Evolutionary conservation across 352 stramenopile genomes (phyloP).

Genomic region (Phytophthora pini): DNA sequence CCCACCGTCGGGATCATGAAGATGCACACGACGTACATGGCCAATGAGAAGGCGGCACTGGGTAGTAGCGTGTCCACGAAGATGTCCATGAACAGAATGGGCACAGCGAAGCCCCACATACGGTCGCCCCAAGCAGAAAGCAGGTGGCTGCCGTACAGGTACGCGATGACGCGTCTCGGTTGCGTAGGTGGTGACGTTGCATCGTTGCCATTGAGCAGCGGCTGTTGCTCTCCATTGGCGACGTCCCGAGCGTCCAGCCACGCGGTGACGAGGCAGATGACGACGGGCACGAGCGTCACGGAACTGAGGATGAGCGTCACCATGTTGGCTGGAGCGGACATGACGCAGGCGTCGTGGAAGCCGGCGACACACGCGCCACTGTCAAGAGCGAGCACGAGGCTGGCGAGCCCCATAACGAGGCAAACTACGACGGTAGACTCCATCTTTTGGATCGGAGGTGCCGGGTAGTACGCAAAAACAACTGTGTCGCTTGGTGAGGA

Average conservation of each 20-base stretch:
- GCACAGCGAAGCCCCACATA: conserved; percentile 85
- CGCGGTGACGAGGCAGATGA: conserved; percentile 12
- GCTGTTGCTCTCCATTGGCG: conserved; percentile 1
- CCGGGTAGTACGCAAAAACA: not conserved
- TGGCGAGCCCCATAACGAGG: conserved; percentile 11
- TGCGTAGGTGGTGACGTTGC: conserved; percentile 4
- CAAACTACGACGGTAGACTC: conserved; percentile 13
- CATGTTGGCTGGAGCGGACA: conserved; percentile 17
- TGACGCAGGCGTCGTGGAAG: conserved; percentile 10
- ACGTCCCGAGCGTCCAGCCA: conserved; percentile 10
- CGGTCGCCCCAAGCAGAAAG: conserved; percentile 82
- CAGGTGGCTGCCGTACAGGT: conserved; percentile 79
- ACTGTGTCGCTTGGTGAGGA: conserved; percentile 5
- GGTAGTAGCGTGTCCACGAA: conserved; percentile 84
- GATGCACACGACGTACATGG: conserved; percentile 80
- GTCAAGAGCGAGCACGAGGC: conserved; percentile 7
- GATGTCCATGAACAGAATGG: conserved; percentile 88
- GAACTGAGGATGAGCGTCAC: conserved; percentile 21
- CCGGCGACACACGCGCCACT: conserved; percentile 7
- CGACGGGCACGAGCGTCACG: conserved; percentile 13
- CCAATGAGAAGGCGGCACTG: conserved; percentile 74
- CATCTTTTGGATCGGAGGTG: conserved; percentile 6
- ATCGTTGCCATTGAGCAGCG: conserved; percentile 3
- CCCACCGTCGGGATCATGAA: conserved; percentile 74
- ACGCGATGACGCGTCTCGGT: conserved; percentile 56